phyloP scores from a whole-genome alignment of 805 yeast genomes.

The Candida sphagnicola region DNA sequence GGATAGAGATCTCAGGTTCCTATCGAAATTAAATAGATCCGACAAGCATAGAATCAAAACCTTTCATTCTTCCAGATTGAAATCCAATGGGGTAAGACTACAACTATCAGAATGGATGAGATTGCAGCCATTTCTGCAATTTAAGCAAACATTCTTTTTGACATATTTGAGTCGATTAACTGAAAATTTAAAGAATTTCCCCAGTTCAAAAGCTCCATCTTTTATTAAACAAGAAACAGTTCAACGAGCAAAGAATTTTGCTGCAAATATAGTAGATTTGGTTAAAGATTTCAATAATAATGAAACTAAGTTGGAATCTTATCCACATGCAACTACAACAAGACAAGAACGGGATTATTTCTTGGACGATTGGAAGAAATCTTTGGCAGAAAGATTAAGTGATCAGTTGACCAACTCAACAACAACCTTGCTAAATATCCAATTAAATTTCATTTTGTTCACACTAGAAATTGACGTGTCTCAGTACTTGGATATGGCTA shows the following conservation, averaged over 20 bases:
- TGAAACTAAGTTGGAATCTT: slow-evolving; percentile 3
- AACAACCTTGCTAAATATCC: slow-evolving; percentile 26
- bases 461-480: slow-evolving; percentile 27
- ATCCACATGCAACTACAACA: background rate
- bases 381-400: slow-evolving; percentile 12
- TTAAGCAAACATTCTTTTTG: slow-evolving; percentile 16
- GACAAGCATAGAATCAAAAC: slow-evolving; percentile 5
- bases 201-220: slow-evolving; percentile 12
- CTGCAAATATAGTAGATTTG: slow-evolving; percentile 16
- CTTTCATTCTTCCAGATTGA: slow-evolving; percentile 14
- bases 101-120: slow-evolving; percentile 38
- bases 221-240: slow-evolving; percentile 15
- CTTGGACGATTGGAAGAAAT: slow-evolving; percentile 28
- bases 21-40: slow-evolving; percentile 7
- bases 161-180: slow-evolving; percentile 15
- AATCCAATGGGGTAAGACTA: slow-evolving; percentile 16
- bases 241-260: slow-evolving; percentile 17
- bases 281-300: slow-evolving; percentile 16
- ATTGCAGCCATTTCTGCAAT: slow-evolving; percentile 31
- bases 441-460: slow-evolving; percentile 34
- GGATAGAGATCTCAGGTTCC: slow-evolving; percentile 31
- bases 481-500: slow-evolving; percentile 17
- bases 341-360: slow-evolving; percentile 12
- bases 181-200: slow-evolving; percentile 10
- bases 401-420: slow-evolving; percentile 10